phyloP scores from a whole-genome alignment of 306 rosid species.

The Cucumis sativus region Cucumber_9930_V3 NC_026656.2:5432001-5432500 shows the following conservation, averaged over 20 bases:
- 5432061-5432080: constrained; percentile 49
- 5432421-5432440: background rate
- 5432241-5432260: too few species aligned
- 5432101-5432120: constrained; percentile 91
- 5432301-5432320: background rate
- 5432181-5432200: too few species aligned
- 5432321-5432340: background rate
- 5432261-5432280: background rate
- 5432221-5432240: too few species aligned
- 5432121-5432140: background rate
- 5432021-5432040: constrained; percentile 76
- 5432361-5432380: too few species aligned
- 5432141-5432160: too few species aligned
- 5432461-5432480: background rate
- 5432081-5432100: constrained; percentile 75
- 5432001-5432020: constrained; percentile 35
- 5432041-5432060: constrained; percentile 54
- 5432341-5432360: background rate
- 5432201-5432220: too few species aligned
- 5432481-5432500: background rate
- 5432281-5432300: background rate
- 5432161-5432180: too few species aligned
- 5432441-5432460: background rate
- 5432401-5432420: background rate
- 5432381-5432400: background rate